These are phyloP conservation scores for Brassica incana DNA, from an alignment of 345 rosid species.

Conservation along the genomic window DNA sequence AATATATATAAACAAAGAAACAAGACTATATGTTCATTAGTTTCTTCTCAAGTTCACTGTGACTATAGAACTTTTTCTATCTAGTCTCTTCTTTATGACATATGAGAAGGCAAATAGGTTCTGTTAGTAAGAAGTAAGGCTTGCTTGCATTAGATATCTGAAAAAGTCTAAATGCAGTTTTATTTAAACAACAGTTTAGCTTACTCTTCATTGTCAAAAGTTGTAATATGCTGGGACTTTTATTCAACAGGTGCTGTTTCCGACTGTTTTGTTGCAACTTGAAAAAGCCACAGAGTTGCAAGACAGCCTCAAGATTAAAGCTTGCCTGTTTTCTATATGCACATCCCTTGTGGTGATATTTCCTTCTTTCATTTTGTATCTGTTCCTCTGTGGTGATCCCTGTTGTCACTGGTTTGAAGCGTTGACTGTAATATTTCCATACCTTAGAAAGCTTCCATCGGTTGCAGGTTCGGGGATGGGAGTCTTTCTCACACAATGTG, in stretches of 20 bases:
- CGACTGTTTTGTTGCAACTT: slow-evolving; percentile 54
- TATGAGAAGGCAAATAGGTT: slow-evolving; percentile 5
- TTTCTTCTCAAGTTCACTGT: slow-evolving; percentile 9
- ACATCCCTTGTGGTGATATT: slow-evolving; percentile 73
- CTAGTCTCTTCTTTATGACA: neutral
- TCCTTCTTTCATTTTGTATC: slow-evolving; percentile 20
- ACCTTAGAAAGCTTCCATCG: slow-evolving; percentile 29
- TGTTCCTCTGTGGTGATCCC: slow-evolving; percentile 3
- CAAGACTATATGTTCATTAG: neutral
- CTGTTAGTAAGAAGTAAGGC: neutral
- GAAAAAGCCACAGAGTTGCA: slow-evolving; percentile 45
- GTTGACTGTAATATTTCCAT: slow-evolving; percentile 3
- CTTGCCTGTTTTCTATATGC: slow-evolving; percentile 83
- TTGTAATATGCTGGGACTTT: slow-evolving; percentile 19
- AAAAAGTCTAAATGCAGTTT: neutral
- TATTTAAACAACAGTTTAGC: neutral
- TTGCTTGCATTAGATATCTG: slow-evolving; percentile 17
- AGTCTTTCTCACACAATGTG: slow-evolving; percentile 51
- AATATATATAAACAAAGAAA: neutral
- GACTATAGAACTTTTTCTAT: neutral
- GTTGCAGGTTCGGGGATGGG: slow-evolving; percentile 62
- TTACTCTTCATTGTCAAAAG: neutral
- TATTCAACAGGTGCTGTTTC: slow-evolving; percentile 67
- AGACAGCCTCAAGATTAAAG: slow-evolving; percentile 63
- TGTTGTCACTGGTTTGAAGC: slow-evolving; percentile 15